These are phyloP conservation scores for Skeletonema marinoi DNA, from an alignment of 108 stramenopile species.

Conservation along the genomic window DNA sequence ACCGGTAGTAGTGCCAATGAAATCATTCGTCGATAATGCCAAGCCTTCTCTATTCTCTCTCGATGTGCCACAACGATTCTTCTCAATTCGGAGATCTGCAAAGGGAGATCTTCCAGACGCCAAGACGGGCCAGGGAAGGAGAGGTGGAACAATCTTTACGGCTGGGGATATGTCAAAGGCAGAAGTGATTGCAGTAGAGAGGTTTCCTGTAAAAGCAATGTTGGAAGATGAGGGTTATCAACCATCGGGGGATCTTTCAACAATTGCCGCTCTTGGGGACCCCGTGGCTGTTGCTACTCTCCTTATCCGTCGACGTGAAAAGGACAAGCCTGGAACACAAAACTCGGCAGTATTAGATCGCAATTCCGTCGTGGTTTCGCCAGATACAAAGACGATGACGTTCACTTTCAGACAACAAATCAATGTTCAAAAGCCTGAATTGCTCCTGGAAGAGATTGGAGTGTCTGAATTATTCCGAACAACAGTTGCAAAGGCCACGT, in stretches of 20 bases:
- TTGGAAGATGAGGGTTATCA: constrained; percentile 85
- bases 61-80: constrained; percentile 67
- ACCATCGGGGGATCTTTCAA: constrained; percentile 68
- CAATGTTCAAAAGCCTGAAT: constrained; percentile 86
- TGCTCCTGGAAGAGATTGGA: constrained; percentile 78
- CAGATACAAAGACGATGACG: constrained; percentile 61
- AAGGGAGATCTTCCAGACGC: constrained; percentile 87
- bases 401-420: constrained; percentile 74
- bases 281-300: constrained; percentile 68
- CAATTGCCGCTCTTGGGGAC: constrained; percentile 70
- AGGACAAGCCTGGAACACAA: constrained; percentile 62
- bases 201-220: constrained; percentile 65
- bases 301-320: constrained; percentile 69
- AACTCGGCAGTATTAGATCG: constrained; percentile 46
- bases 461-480: constrained; percentile 68
- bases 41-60: constrained; percentile 56
- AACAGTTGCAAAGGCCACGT: constrained; percentile 76
- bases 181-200: constrained; percentile 83
- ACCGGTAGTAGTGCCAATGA: constrained; percentile 60
- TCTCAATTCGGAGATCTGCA: constrained; percentile 67
- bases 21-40: constrained; percentile 67
- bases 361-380: constrained; percentile 48
- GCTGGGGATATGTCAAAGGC: constrained; percentile 88
- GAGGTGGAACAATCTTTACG: constrained; percentile 84
- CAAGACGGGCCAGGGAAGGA: constrained; percentile 78